Base-by-base conservation (phyloP, 2,329 filamentous ascomycete species). In the Aspergillus sp. region DNA sequence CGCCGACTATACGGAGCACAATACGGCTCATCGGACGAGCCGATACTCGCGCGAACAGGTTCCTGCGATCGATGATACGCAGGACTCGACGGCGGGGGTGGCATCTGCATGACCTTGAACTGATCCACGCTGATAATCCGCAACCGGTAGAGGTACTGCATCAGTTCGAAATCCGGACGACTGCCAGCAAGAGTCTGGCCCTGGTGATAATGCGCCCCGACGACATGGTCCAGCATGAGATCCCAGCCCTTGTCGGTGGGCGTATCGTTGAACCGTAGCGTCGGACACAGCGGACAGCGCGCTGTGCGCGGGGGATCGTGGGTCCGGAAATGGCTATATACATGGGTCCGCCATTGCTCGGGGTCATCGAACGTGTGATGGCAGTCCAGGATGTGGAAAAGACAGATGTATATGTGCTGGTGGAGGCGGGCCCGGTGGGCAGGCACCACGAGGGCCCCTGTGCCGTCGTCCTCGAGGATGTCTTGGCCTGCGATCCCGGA, bases 381-480 rank as follows among this genome's bases (percentile, higher is more conserved):
- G 63, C 78, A 81, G 63, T 78, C 74, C 7, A 81, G 70, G 57
- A 78, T 72, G 59, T 79, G 74, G 69, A 80, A 80, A n/a, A 80
- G 71, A 58, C 78, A 81, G 22, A 65, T 64, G 58, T 76, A 77
- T 36, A 58, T 59, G 46, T 63, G 63, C 16, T 63, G 51, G 16
- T 55, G 36, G 32, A 32, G 16, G 18, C 51, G 54, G 54, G 52
- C 14, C 52, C 63, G 36, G 61, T 62, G 54, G 53, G 61, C 51
- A 5, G 66, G 67, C 2, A 70, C 61, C 62, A 76, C 52, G 60
- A 75, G 59, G 60, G 70, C 57, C 16, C 72, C 71, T 18, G 68
- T 68, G 12, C 67, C 69, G 52, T 73, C 67, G 9, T 69, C 67
- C 46, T 73, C 66, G 4, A 74, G 65, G 26, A 71, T 59, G 49